phyloP scores from a whole-genome alignment of 495 filamentous ascomycete species.

The Friedmanniomyces simplex region DNA sequence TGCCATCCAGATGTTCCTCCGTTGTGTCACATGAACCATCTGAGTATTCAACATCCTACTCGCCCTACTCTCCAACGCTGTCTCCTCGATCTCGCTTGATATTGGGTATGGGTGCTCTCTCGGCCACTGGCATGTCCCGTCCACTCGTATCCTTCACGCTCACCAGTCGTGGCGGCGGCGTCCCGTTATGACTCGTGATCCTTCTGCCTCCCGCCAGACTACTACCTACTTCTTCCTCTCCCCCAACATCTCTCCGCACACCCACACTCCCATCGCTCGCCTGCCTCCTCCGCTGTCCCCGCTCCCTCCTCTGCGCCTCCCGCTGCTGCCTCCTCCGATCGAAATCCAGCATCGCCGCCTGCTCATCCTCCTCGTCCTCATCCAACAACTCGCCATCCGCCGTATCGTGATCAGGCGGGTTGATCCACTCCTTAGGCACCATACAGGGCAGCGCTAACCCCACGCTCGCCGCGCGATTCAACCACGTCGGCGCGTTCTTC shows the following conservation, averaged over 20 bases:
- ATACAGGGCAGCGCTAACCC: slow-evolving; percentile 68
- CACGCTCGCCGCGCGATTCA: slow-evolving; percentile 71
- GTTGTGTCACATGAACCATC: too few species aligned
- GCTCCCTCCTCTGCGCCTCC: slow-evolving; percentile 4
- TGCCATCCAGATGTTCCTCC: too few species aligned
- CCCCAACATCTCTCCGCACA: neutral
- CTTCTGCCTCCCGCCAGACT: slow-evolving; percentile 17
- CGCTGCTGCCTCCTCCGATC: slow-evolving; percentile 10
- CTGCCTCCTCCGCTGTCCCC: slow-evolving; percentile 3
- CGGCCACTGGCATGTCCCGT: slow-evolving; percentile 21
- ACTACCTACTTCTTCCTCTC: neutral
- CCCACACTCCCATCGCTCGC: neutral
- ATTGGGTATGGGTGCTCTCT: slow-evolving; percentile 25
- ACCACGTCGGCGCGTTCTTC: slow-evolving; percentile 52
- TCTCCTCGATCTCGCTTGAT: neutral
- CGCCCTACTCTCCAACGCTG: neutral
- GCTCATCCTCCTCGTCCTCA: slow-evolving; percentile 41
- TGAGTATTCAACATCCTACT: too few species aligned
- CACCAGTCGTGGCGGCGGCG: slow-evolving; percentile 17
- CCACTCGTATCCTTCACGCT: slow-evolving; percentile 22
- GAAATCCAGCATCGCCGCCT: slow-evolving; percentile 38
- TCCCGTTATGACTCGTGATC: slow-evolving; percentile 3
- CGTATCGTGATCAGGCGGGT: slow-evolving; percentile 60
- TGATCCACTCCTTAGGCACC: slow-evolving; percentile 69
- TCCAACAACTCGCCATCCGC: slow-evolving; percentile 56